A percentile compares a stretch with the other conserved stretches of the same genome.
Conservation (phyloP, 352 stramenopile genomes). For the Phytophthora sojae region DNA sequence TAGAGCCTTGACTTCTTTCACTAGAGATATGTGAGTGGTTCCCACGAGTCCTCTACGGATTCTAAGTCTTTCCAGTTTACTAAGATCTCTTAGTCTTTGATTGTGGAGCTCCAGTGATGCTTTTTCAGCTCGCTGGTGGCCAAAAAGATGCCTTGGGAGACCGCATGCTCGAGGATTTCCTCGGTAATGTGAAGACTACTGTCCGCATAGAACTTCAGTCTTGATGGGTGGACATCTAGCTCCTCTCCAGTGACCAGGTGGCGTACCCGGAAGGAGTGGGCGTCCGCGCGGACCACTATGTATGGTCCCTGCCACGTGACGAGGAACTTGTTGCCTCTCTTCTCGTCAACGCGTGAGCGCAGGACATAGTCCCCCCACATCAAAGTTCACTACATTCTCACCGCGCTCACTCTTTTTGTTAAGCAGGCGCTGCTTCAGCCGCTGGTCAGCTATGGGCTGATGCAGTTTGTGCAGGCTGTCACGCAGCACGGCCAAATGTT, state of each 20-base stretch:
- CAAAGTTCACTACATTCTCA: conserved; percentile 16
- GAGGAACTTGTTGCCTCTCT: conserved; percentile 9
- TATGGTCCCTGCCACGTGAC: conserved; percentile 16
- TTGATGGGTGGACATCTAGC: conserved; percentile 8
- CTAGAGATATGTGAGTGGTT: background rate
- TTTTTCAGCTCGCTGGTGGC: background rate
- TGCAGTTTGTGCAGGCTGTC: no score
- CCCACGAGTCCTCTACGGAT: background rate
- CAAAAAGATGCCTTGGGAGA: conserved; percentile 10
- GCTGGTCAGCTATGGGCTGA: background rate
- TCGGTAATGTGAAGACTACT: conserved; percentile 7
- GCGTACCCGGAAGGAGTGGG: conserved; percentile 6
- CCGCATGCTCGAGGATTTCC: conserved; percentile 9
- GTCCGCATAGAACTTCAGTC: conserved; percentile 17
- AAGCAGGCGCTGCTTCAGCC: conserved; percentile 8
- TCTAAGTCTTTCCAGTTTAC: background rate
- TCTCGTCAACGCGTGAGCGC: conserved; percentile 13
- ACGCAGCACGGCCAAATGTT: background rate
- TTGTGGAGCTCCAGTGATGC: background rate
- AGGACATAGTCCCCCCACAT: conserved; percentile 9
- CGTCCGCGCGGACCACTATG: conserved; percentile 6
- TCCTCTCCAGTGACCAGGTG: conserved; percentile 17
- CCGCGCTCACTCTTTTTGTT: conserved; percentile 10
- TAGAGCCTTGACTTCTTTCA: background rate
- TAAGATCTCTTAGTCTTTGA: background rate